Evolutionary conservation across 495 filamentous ascomycete species (phyloP).

Genomic region (Ramalina intermedia): DNA sequence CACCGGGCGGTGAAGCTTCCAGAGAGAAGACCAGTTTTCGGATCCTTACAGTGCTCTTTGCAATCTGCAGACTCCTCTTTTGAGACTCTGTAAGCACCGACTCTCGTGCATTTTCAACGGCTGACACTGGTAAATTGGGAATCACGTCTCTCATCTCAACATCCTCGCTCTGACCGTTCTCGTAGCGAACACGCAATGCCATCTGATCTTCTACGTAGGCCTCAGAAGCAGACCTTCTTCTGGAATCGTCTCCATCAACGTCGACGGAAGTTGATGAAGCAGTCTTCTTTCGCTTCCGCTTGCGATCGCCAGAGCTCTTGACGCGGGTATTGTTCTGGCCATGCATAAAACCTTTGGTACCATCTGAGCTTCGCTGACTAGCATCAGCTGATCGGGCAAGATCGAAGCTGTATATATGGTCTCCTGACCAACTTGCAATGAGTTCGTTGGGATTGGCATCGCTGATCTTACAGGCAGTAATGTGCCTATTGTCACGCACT

Average conservation of each 20-base stretch:
- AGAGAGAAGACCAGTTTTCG: constrained; percentile 43
- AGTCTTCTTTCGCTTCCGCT: constrained; percentile 42
- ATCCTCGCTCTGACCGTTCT: constrained; percentile 47
- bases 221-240: constrained; percentile 24
- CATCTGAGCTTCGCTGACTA: constrained; percentile 19
- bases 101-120: constrained; percentile 28
- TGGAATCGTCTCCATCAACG: constrained; percentile 27
- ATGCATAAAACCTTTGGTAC: constrained; percentile 8
- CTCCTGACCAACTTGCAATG: constrained; percentile 62
- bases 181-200: constrained; percentile 42
- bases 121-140: constrained; percentile 16
- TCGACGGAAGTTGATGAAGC: constrained; percentile 31
- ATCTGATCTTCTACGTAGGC: constrained; percentile 23
- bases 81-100: constrained; percentile 36
- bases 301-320: constrained; percentile 30
- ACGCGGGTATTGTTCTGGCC: constrained; percentile 17
- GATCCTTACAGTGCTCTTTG: constrained; percentile 40
- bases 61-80: constrained; percentile 37
- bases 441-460: constrained; percentile 63
- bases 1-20: constrained; percentile 21
- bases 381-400: constrained; percentile 48
- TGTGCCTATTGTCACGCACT: constrained; percentile 44
- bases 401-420: constrained; percentile 63
- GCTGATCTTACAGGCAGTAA: constrained; percentile 68
- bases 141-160: constrained; percentile 25